Evolutionary conservation across 495 filamentous ascomycete genomes (phyloP), one percentile per base, ranked within the genome.

Genomic region (Neurospora africana): DNA sequence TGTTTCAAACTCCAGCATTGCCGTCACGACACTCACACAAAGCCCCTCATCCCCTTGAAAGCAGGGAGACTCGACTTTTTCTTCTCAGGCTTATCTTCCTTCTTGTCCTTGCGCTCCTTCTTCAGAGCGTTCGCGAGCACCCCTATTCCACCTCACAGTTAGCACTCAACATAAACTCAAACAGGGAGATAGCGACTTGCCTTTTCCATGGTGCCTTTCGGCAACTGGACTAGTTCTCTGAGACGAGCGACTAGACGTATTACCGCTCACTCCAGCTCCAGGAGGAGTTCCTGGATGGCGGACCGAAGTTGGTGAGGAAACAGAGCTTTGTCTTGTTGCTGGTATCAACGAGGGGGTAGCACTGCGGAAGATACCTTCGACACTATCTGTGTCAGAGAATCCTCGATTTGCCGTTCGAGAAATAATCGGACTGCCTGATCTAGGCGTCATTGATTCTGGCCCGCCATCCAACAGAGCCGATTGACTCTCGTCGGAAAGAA

Each of bases 81-180:
- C 70, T 86, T 86, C 15, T 84, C 83, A 0, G 78, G 76, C 72
- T 84, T 84, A 71, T 81, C 82, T 5, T 84, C 80, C 69, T 86
- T 83, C 44, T 84, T 84, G 4, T 86, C 84, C 73, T 86, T 88
- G 41, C 84, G 83, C 15, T 85, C 83, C 71, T 86, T 87, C 36
- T 83, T 83, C n/a, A 83, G 80, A 43, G 83, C 79, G 74, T 89
- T 89, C 78, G 89, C 86, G 0, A 87, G 83, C 10, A 87, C 87
- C 17, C 84, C 87, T 89, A 43, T 23, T 27, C 27, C 39, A 47
- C 33, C 11, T 43, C 27, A 27, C 11, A 58, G 75, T 84, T 74
- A 87, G 81, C 75, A 13, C 6, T 67, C 69, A 19, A 21, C 61
- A 39, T 74, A n/a, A 72, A 61, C 70, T 67, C 69, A 27, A 70